Evolutionary conservation across 2,329 filamentous ascomycete species (phyloP).

Genomic region (Fusarium keratoplasticum): DNA sequence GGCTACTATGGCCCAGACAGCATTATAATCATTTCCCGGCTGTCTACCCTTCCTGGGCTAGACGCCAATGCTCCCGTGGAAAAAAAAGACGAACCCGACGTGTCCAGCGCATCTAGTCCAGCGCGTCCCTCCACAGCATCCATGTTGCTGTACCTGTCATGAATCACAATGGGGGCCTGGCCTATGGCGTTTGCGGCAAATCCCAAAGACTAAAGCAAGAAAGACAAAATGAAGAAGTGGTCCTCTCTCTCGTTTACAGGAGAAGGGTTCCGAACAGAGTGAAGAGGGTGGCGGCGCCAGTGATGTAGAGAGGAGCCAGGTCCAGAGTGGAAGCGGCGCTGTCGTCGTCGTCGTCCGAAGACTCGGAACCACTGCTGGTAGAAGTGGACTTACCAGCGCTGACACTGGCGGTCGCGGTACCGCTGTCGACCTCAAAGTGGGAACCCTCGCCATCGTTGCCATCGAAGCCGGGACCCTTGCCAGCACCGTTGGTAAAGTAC

Average conservation of each 20-base stretch:
- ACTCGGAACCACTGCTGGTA: constrained; percentile 33
- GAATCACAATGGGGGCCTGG: constrained; percentile 28
- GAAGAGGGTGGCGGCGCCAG: constrained; percentile 50
- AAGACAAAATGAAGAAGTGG: constrained; percentile 18
- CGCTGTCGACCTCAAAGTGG: constrained; percentile 61
- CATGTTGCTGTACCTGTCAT: constrained; percentile 35
- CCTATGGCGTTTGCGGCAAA: constrained; percentile 11
- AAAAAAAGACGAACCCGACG: constrained; percentile 40
- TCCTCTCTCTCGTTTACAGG: constrained; percentile 48
- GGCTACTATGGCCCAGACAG: constrained; percentile 43
- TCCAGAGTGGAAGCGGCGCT: constrained; percentile 48
- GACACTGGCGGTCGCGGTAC: constrained; percentile 59
- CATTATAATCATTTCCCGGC: constrained; percentile 45
- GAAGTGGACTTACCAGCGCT: constrained; percentile 48
- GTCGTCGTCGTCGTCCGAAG: constrained; percentile 42
- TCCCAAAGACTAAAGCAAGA: constrained; percentile 18
- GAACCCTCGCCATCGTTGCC: constrained; percentile 58
- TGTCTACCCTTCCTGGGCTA: constrained; percentile 39
- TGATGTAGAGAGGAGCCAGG: constrained; percentile 50
- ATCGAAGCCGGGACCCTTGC: constrained; percentile 63
- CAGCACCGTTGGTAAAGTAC: constrained; percentile 66
- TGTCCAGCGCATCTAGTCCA: constrained; percentile 40
- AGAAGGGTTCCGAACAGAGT: constrained; percentile 55
- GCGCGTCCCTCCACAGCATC: constrained; percentile 24
- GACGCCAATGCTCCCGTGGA: constrained; percentile 43